A percentile compares a stretch with the other conserved stretches of the same genome.
These are phyloP conservation scores for Chlorociboria aeruginascens DNA, from an alignment of 495 filamentous ascomycete species.

Conservation along the genomic window DNA sequence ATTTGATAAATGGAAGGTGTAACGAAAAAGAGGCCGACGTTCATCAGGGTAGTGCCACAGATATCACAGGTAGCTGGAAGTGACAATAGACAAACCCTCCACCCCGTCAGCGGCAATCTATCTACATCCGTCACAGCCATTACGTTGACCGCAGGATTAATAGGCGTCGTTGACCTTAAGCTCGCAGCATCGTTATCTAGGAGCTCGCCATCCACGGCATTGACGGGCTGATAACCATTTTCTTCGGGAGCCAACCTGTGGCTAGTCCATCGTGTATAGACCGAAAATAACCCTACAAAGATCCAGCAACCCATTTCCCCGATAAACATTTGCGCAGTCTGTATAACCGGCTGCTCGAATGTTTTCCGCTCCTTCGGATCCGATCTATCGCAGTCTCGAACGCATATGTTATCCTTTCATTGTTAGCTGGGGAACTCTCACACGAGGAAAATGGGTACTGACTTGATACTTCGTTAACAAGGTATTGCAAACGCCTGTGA, in stretches of 20 bases:
- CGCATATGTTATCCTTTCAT: slow-evolving; percentile 84
- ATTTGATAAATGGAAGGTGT: slow-evolving; percentile 96
- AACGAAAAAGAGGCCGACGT: slow-evolving; percentile 85
- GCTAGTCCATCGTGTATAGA: slow-evolving; percentile 46
- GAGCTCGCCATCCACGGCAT: slow-evolving; percentile 22
- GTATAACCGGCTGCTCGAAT: slow-evolving; percentile 93
- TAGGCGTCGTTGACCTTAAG: slow-evolving; percentile 27
- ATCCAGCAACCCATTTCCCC: slow-evolving; percentile 91
- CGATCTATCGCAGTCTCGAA: slow-evolving; percentile 71
- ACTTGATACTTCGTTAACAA: slow-evolving; percentile 95
- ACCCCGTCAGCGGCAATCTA: slow-evolving; percentile 52
- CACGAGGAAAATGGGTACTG: neutral
- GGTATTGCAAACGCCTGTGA: slow-evolving; percentile 87
- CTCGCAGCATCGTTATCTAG: slow-evolving; percentile 32
- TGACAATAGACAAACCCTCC: slow-evolving; percentile 63
- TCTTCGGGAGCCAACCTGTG: slow-evolving; percentile 27
- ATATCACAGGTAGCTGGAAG: slow-evolving; percentile 91
- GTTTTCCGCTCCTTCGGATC: slow-evolving; percentile 51
- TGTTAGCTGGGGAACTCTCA: neutral
- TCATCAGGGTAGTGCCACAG: slow-evolving; percentile 90
- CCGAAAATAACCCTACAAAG: slow-evolving; percentile 53
- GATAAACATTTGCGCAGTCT: slow-evolving; percentile 91
- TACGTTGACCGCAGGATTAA: slow-evolving; percentile 38
- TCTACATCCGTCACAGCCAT: slow-evolving; percentile 32
- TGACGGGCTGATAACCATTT: slow-evolving; percentile 54